These are phyloP conservation scores for Penicillium atrosanguineum DNA, from an alignment of 495 filamentous ascomycete genomes.

Conservation along the genomic window DNA sequence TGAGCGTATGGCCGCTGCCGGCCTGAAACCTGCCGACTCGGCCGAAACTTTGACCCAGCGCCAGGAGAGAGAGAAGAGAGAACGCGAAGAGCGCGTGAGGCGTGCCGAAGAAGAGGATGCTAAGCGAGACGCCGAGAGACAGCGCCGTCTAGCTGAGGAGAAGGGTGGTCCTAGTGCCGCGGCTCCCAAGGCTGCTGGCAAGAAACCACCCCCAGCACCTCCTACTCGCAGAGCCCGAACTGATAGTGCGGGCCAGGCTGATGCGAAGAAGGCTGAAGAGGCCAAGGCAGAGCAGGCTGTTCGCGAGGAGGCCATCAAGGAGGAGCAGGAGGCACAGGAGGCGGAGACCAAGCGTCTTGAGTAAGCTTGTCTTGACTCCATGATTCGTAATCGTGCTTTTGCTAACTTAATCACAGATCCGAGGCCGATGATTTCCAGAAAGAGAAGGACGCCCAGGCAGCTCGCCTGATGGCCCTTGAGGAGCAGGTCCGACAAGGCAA, in stretches of 20 bases:
- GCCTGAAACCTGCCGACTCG: slow-evolving; percentile 69
- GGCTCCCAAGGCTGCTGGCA: slow-evolving; percentile 53
- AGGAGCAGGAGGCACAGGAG: slow-evolving; percentile 78
- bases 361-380: slow-evolving; percentile 59
- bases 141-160: slow-evolving; percentile 82
- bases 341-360: slow-evolving; percentile 72
- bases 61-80: slow-evolving; percentile 82
- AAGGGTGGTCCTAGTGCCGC: slow-evolving; percentile 60
- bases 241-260: slow-evolving; percentile 58
- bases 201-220: slow-evolving; percentile 82
- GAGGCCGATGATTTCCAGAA: slow-evolving; percentile 75
- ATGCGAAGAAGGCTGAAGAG: slow-evolving; percentile 57
- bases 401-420: slow-evolving; percentile 55
- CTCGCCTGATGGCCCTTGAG: slow-evolving; percentile 82
- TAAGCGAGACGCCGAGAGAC: slow-evolving; percentile 83
- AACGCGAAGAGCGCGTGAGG: slow-evolving; percentile 78
- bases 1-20: slow-evolving; percentile 91
- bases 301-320: slow-evolving; percentile 58
- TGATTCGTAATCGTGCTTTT: slow-evolving; percentile 14
- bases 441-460: slow-evolving; percentile 79
- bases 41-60: slow-evolving; percentile 80
- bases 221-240: slow-evolving; percentile 71
- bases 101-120: slow-evolving; percentile 95
- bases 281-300: slow-evolving; percentile 48
- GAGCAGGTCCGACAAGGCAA: slow-evolving; percentile 93